A percentile compares a stretch with the other conserved stretches of the same genome.
phyloP scores from a whole-genome alignment of 495 filamentous ascomycete genomes.

The Hypoxylon perforatum region DNA sequence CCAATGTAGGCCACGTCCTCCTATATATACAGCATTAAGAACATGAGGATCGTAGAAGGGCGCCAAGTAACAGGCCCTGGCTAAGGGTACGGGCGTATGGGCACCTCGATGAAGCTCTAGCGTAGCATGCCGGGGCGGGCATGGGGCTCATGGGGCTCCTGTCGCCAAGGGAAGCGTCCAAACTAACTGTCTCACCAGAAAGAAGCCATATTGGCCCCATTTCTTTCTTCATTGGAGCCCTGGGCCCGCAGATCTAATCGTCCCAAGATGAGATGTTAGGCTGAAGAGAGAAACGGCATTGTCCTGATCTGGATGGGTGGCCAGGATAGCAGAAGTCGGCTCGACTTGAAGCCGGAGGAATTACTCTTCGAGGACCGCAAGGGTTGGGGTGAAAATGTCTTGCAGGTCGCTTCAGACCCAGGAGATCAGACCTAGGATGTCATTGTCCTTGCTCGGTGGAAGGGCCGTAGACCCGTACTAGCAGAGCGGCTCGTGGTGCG shows the following conservation, averaged over 20 bases:
- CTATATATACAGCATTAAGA: slow-evolving; percentile 39
- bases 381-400: slow-evolving; percentile 23
- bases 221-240: slow-evolving; percentile 30
- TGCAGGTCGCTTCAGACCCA: slow-evolving; percentile 13
- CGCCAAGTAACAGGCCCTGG: slow-evolving; percentile 24
- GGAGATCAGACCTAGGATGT: slow-evolving; percentile 35
- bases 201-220: slow-evolving; percentile 28
- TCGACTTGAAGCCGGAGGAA: slow-evolving; percentile 41
- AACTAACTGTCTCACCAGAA: slow-evolving; percentile 35
- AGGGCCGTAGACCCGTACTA: slow-evolving; percentile 44
- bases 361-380: slow-evolving; percentile 27
- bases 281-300: slow-evolving; percentile 27
- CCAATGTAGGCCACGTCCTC: slow-evolving; percentile 18
- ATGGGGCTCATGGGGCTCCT: slow-evolving; percentile 22
- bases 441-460: slow-evolving; percentile 21
- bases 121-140: slow-evolving; percentile 27
- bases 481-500: slow-evolving; percentile 22
- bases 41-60: slow-evolving; percentile 18
- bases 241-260: slow-evolving; percentile 43
- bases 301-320: slow-evolving; percentile 26
- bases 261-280: slow-evolving; percentile 43
- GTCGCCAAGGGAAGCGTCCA: slow-evolving; percentile 31
- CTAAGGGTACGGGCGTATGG: not conserved
- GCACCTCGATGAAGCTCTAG: slow-evolving; percentile 31
- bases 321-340: slow-evolving; percentile 27